phyloP scores from a whole-genome alignment of 2,329 filamentous ascomycete species.

The Teratosphaeria zuluensis region DNA sequence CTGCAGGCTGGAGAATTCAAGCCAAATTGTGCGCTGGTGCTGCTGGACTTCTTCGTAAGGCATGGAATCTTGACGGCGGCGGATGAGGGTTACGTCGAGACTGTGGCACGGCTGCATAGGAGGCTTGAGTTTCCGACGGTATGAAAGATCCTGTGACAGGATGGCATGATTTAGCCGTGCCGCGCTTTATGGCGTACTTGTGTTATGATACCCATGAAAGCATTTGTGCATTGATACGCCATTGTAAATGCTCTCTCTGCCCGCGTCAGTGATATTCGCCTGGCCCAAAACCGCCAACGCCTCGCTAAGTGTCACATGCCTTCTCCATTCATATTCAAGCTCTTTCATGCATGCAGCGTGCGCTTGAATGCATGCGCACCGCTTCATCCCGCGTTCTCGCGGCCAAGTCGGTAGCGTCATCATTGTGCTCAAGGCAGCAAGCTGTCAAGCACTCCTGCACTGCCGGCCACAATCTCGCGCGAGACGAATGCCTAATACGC shows the following conservation, averaged over 20 bases:
- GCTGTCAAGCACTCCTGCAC: background rate
- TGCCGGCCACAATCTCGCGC: background rate
- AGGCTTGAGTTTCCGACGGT: constrained; percentile 61
- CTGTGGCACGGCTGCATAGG: constrained; percentile 66
- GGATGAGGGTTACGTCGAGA: constrained; percentile 68
- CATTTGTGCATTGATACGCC: constrained; percentile 3
- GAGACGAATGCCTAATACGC: background rate
- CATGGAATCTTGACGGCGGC: constrained; percentile 73
- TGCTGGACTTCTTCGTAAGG: constrained; percentile 83
- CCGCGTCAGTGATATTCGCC: background rate
- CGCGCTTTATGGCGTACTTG: background rate
- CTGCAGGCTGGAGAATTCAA: constrained; percentile 73
- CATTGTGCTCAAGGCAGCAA: background rate
- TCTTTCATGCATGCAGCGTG: constrained; percentile 2
- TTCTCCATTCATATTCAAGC: background rate
- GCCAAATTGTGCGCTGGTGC: constrained; percentile 76
- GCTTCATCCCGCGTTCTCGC: background rate
- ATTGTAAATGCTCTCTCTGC: background rate
- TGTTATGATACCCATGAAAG: constrained; percentile 17
- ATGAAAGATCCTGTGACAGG: background rate
- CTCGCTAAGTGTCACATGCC: constrained; percentile 16
- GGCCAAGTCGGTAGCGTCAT: background rate
- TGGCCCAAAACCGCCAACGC: constrained; percentile 15
- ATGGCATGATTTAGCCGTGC: background rate
- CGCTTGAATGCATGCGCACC: background rate